These are phyloP conservation scores for Penicillium psychrofluorescens DNA, from an alignment of 495 filamentous ascomycete genomes.

Conservation along the genomic window DNA sequence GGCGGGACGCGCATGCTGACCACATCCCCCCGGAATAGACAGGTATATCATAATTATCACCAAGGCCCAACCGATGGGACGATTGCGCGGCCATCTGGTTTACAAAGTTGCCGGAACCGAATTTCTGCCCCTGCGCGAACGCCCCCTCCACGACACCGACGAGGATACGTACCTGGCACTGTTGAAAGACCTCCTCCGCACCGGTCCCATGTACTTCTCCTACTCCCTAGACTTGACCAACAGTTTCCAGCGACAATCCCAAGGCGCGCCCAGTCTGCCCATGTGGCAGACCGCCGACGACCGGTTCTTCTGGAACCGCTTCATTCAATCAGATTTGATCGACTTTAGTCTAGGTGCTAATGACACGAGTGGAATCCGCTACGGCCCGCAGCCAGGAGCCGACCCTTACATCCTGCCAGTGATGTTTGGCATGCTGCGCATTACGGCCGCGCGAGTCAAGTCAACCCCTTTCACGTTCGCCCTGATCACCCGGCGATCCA, in stretches of 20 bases:
- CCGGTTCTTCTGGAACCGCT: conserved; percentile 97
- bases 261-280: conserved; percentile 57
- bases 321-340: conserved; percentile 85
- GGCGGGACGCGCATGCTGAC: conserved; percentile 8
- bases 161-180: conserved; percentile 84
- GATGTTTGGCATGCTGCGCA: conserved; percentile 90
- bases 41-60: conserved; percentile 97
- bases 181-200: conserved; percentile 69
- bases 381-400: conserved; percentile 62
- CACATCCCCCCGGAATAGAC: conserved; percentile 43
- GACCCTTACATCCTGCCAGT: conserved; percentile 94
- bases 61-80: conserved; percentile 84
- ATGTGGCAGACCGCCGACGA: conserved; percentile 93
- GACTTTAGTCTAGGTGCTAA: conserved; percentile 58
- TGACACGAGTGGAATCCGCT: conserved; percentile 39
- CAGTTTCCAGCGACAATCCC: conserved; percentile 84
- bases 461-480: conserved; percentile 74
- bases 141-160: conserved; percentile 80
- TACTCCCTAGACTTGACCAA: conserved; percentile 94
- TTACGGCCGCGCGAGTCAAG: conserved; percentile 73
- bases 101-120: conserved; percentile 90
- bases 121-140: conserved; percentile 88
- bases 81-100: conserved; percentile 85
- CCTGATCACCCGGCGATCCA: conserved; percentile 79
- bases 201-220: conserved; percentile 93